Conservation (phyloP, 2,329 filamentous ascomycete genomes). For the Sordariomycetes sp. region DNA sequence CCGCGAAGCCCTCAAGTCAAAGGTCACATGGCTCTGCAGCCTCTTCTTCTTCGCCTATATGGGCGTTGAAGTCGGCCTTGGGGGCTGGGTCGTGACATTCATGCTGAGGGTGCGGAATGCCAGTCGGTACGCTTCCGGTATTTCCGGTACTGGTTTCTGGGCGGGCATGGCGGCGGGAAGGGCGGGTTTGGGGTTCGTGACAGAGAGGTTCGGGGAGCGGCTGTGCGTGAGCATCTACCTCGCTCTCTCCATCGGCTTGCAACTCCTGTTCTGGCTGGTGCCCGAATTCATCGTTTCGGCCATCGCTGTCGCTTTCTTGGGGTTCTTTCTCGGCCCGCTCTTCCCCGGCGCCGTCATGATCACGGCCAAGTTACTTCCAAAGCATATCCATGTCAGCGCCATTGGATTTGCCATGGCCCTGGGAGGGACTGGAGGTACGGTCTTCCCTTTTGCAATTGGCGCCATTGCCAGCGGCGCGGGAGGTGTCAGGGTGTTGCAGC, state of each 20-base stretch:
- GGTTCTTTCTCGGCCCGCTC: slow-evolving; percentile 67
- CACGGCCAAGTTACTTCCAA: slow-evolving; percentile 60
- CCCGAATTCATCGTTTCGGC: slow-evolving; percentile 49
- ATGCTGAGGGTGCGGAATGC: slow-evolving; percentile 65
- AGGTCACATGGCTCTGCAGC: slow-evolving; percentile 56
- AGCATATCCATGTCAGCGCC: slow-evolving; percentile 58
- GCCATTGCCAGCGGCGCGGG: slow-evolving; percentile 44
- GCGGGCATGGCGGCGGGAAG: slow-evolving; percentile 65
- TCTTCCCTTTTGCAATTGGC: slow-evolving; percentile 52
- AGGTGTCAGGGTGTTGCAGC: slow-evolving; percentile 41
- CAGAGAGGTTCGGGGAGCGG: slow-evolving; percentile 58
- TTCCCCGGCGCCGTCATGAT: slow-evolving; percentile 66
- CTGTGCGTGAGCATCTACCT: slow-evolving; percentile 52
- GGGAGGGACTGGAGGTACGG: slow-evolving; percentile 58
- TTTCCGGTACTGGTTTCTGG: slow-evolving; percentile 70
- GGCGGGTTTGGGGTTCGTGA: slow-evolving; percentile 60
- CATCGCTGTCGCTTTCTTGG: slow-evolving; percentile 57
- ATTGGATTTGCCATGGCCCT: slow-evolving; percentile 69
- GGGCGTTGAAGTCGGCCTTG: slow-evolving; percentile 61
- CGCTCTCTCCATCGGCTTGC: slow-evolving; percentile 45
- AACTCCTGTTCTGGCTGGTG: slow-evolving; percentile 50
- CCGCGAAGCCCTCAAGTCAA: slow-evolving; percentile 28
- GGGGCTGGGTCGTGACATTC: slow-evolving; percentile 74
- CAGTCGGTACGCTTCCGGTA: slow-evolving; percentile 57
- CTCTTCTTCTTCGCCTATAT: slow-evolving; percentile 67